Conservation (phyloP, 2,329 filamentous ascomycete genomes). For the Talaromyces islandicus region DNA sequence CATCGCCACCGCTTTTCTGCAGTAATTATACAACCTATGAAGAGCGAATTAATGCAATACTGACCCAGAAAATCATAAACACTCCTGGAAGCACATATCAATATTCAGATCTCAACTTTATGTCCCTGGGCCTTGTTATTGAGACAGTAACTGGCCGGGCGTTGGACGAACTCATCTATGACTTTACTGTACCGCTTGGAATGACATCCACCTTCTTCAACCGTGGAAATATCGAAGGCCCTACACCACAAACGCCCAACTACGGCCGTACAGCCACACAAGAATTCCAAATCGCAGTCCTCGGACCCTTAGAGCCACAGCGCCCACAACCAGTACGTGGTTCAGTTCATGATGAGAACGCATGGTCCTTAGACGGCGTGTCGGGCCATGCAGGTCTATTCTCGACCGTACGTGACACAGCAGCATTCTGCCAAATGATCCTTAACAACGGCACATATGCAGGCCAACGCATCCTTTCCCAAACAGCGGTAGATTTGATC, state of each 20-base stretch:
- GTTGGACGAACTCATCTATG: constrained; percentile 21
- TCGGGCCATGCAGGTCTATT: constrained; percentile 33
- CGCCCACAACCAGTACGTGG: constrained; percentile 34
- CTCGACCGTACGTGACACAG: constrained; percentile 26
- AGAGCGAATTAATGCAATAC: constrained; percentile 20
- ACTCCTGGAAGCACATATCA: constrained; percentile 22
- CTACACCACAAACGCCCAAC: constrained; percentile 9
- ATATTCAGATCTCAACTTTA: constrained; percentile 33
- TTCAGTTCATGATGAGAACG: constrained; percentile 34
- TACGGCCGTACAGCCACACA: constrained; percentile 24
- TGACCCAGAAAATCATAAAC: constrained; percentile 20
- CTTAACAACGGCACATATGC: constrained; percentile 33
- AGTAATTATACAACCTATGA: constrained; percentile 20
- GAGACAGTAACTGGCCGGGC: constrained; percentile 20
- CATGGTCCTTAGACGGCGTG: constrained; percentile 28
- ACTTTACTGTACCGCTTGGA: constrained; percentile 20
- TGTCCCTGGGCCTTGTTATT: constrained; percentile 25
- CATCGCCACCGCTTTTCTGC: constrained; percentile 21
- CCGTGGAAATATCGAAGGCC: constrained; percentile 25
- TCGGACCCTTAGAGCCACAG: constrained; percentile 23
- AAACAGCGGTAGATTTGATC: constrained; percentile 24
- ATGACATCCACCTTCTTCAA: constrained; percentile 29
- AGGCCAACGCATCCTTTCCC: constrained; percentile 21
- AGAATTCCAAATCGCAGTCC: constrained; percentile 28
- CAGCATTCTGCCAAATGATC: constrained; percentile 31